Conservation (phyloP, 2,329 filamentous ascomycete genomes). For the Hypoxylon sp. region DNA sequence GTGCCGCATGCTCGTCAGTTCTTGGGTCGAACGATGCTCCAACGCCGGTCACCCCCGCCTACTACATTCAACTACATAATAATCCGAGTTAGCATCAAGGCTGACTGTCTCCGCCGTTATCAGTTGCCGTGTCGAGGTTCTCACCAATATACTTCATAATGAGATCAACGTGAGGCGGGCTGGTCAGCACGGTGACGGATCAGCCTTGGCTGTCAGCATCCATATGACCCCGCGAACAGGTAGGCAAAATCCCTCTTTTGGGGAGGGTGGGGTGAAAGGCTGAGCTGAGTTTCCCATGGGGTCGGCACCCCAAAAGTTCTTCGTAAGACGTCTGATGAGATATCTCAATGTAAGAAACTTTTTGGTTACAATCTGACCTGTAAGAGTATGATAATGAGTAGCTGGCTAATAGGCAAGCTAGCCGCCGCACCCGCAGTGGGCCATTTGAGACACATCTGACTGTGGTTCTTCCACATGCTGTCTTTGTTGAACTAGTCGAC, state of each 20-base stretch:
- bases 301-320: constrained; percentile 33
- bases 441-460: constrained; percentile 14
- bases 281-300: constrained; percentile 32
- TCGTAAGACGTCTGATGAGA: constrained; percentile 30
- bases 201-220: constrained; percentile 33
- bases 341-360: constrained; percentile 19
- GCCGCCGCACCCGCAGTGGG: constrained; percentile 32
- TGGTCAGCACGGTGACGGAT: constrained; percentile 30
- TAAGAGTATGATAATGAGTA: constrained; percentile 11
- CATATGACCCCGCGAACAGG: constrained; percentile 35
- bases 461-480: too few relatives aligned
- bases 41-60: constrained; percentile 20
- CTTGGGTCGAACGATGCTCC: too few relatives aligned
- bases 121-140: constrained; percentile 17
- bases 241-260: constrained; percentile 11
- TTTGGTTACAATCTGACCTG: constrained; percentile 18
- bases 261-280: constrained; percentile 35
- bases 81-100: constrained; percentile 12
- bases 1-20: constrained; percentile 28
- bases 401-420: constrained; percentile 28
- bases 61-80: constrained; percentile 30
- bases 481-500: constrained; percentile 18
- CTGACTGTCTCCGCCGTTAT: constrained; percentile 26
- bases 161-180: constrained; percentile 34
- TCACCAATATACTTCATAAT: constrained; percentile 23